Evolutionary conservation across 2,329 filamentous ascomycete species (phyloP), one percentile per base, ranked within the genome.

Genomic region (Penicillium expansum): DNA sequence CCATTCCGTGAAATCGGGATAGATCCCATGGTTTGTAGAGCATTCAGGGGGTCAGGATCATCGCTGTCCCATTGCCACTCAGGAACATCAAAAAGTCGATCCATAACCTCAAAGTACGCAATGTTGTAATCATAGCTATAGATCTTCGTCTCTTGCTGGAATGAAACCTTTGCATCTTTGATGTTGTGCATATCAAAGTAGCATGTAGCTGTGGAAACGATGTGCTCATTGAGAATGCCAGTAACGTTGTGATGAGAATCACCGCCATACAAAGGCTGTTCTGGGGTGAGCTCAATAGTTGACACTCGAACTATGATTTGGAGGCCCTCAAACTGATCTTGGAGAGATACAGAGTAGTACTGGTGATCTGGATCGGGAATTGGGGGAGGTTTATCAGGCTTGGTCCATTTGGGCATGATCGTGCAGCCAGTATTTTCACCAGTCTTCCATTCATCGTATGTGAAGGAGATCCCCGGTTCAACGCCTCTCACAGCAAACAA

Each of bases 181-280:
- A 57, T 55, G 37, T 57, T 57, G 35, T 57, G 50, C 11, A 55
- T 49, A 45, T 57, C 51, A 11, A 54, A 50, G 51, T 57, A 57
- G 55, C 43, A 57, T 37, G 33, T 33, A 14, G 55, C 44, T 29
- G 50, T 57, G 20, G 55, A 43, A 10, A 55, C 50, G 22, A 57
- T 57, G 32, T 57, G 50, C 44, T 57, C 55, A 38, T 57, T 55
- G 18, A 45, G 47, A 29, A 48, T 52, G 41, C 55, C 44, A 16
- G 35, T 22, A 38, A 54, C 37, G 22, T 30, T 50, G 39, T 49
- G 45, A 50, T 55, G 45, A 13, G 53, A 20, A 38, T 55, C 53
- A 39, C 53, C 47, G 37, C 4, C n/a, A 38, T 38, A 55, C n/a
- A 38, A 16, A 5, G 53, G 47, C n/a, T 22, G 32, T 54, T 52